Base-by-base conservation (phyloP, 2,329 filamentous ascomycete species). In the Paraconiothyrium brasiliense region DNA sequence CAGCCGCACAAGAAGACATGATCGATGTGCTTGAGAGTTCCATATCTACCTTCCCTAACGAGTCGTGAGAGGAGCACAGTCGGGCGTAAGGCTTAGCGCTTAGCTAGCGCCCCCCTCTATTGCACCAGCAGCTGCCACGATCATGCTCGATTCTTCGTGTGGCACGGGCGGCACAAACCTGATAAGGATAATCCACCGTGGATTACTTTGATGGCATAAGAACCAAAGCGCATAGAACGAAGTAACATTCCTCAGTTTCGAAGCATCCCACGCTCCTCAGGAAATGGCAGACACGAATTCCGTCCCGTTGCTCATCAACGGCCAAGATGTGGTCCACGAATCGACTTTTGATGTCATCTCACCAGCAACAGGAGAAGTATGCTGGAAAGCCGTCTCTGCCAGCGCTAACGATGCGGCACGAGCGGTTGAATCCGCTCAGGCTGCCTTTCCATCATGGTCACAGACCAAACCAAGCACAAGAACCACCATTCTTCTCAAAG, bases 401-500 rank as follows among this genome's bases (percentile, higher is more conserved):
- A 85, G 86, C 10, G 80, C 83, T 32, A 73, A 80, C n/a, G 82
- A 87, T 68, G 84, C 85, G 44, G 77, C 79, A 2, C 82, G 86
- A 65, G 88, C 87, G 34, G 78, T 84, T 20, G 79, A 80, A 20
- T 84, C 87, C 10, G 90, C 91, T 0, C 81, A 87, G 20, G 81
- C 82, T 11, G 91, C 91, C 2, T 89, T 91, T 76, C 84, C 84
- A 49, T 78, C 83, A 62, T 95, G 92, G 92, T 83, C 84, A 54
- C 84, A 84, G 63, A 85, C 85, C 1, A 86, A 85, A 32, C 85
- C 88, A 1, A 73, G 80, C 34, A 71, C 83, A 34, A 88, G 90
- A 37, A 87, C 90, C n/a, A 86, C 90, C 64, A 86, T 94, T 61
- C 82, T 94, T 59, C 80, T 89, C 58, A 88, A 86, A 74, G 88